phyloP scores from a whole-genome alignment of 129 eudicot genomes.

The Flaveria brownii region DNA sequence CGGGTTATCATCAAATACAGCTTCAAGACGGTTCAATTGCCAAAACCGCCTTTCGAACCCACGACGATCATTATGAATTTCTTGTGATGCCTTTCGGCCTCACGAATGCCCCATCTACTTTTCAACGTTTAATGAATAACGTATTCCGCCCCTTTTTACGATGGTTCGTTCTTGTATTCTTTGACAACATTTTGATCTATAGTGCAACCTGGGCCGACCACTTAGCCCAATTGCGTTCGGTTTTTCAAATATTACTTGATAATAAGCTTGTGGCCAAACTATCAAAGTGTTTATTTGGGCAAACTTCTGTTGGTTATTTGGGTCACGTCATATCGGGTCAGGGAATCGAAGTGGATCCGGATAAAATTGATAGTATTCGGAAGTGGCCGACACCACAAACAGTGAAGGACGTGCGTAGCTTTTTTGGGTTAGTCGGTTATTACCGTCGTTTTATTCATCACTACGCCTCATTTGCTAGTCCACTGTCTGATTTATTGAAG shows the following conservation, averaged over 20 bases:
- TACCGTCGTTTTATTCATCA: not conserved
- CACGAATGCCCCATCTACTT: not conserved
- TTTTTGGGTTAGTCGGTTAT: not conserved
- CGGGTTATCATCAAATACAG: too few relatives aligned
- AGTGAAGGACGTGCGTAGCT: not conserved
- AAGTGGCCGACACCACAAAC: not conserved
- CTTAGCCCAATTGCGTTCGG: not conserved
- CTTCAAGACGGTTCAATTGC: too few relatives aligned
- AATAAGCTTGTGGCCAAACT: not conserved
- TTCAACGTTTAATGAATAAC: not conserved
- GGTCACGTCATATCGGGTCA: not conserved
- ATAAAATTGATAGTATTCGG: not conserved
- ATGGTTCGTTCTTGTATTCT: not conserved
- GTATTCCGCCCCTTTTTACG: not conserved
- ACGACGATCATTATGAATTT: too few relatives aligned
- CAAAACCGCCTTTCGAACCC: too few relatives aligned
- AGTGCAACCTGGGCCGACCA: not conserved
- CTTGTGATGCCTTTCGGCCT: too few relatives aligned
- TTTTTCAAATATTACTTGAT: not conserved
- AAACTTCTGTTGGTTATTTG: too few relatives aligned
- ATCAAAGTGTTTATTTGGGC: not conserved
- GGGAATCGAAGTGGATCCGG: not conserved
- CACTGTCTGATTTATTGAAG: not conserved
- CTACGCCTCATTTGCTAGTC: not conserved
- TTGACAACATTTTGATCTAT: not conserved